Conservation (phyloP, 176 grass and related monocot genomes). For the Lolium multiflorum region DNA sequence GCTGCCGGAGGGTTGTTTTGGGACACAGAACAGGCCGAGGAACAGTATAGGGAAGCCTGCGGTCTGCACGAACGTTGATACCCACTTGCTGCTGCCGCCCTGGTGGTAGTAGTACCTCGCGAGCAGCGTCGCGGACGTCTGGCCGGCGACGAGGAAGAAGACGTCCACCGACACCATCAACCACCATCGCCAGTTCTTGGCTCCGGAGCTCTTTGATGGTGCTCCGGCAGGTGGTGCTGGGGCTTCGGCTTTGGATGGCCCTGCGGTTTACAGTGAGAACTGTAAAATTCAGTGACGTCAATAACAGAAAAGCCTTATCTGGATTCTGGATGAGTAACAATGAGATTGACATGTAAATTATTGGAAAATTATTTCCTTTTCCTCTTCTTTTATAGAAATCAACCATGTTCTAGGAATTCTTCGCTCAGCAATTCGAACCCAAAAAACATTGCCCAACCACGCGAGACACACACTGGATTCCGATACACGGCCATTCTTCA, state of each 20-base stretch:
- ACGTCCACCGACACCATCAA: conserved; percentile 50
- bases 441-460: too few relatives aligned
- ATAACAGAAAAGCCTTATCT: not conserved
- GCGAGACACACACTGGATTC: too few relatives aligned
- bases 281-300: not conserved
- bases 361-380: not conserved
- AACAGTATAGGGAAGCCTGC: conserved; percentile 70
- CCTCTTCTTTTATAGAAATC: too few relatives aligned
- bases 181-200: conserved; percentile 53
- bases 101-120: conserved; percentile 87
- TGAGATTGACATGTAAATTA: not conserved
- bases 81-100: conserved; percentile 82
- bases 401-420: too few relatives aligned
- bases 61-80: conserved; percentile 66
- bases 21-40: conserved; percentile 58
- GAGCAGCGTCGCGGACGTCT: conserved; percentile 65
- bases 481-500: not conserved
- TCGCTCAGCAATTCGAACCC: too few relatives aligned
- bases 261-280: conserved; percentile 29
- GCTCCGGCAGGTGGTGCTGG: conserved; percentile 38
- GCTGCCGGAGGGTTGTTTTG: not conserved
- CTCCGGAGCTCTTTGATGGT: conserved; percentile 9
- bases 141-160: conserved; percentile 63
- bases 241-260: conserved; percentile 41
- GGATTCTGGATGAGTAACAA: too few relatives aligned